Conservation (phyloP, 345 rosid species). For the Geranium rotundifolium region DNA sequence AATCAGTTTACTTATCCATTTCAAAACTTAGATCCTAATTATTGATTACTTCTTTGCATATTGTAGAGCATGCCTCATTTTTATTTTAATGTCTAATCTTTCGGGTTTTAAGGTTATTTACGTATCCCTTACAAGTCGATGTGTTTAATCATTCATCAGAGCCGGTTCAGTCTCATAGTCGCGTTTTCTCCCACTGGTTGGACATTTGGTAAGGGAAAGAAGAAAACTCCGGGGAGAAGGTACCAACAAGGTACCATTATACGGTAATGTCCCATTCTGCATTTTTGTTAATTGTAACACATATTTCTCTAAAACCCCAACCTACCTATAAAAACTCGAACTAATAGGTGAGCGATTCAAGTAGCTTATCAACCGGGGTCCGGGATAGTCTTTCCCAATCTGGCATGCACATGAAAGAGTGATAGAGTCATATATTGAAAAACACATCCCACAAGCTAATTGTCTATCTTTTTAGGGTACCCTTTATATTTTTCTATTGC, state of each 20-base stretch:
- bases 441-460: no score
- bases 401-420: neutral
- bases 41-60: no score
- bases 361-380: neutral
- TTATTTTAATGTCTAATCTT: neutral
- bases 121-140: neutral
- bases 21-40: neutral
- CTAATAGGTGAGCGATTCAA: neutral
- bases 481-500: no score
- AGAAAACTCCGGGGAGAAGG: slow-evolving; percentile 76
- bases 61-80: no score
- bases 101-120: neutral
- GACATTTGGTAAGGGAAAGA: slow-evolving; percentile 77
- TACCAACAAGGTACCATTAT: slow-evolving; percentile 94
- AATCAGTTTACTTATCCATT: neutral
- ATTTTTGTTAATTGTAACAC: neutral
- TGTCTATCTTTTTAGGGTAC: no score
- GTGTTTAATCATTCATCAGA: slow-evolving; percentile 25
- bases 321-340: neutral
- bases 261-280: slow-evolving; percentile 33
- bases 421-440: no score
- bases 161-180: slow-evolving; percentile 64
- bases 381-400: neutral
- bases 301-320: neutral
- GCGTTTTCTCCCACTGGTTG: slow-evolving; percentile 98